Percentiles rank a stretch among this genome's conserved stretches.
Evolutionary conservation across 345 rosid genomes (phyloP).

Genomic region (Citrus mangshanensis): DNA sequence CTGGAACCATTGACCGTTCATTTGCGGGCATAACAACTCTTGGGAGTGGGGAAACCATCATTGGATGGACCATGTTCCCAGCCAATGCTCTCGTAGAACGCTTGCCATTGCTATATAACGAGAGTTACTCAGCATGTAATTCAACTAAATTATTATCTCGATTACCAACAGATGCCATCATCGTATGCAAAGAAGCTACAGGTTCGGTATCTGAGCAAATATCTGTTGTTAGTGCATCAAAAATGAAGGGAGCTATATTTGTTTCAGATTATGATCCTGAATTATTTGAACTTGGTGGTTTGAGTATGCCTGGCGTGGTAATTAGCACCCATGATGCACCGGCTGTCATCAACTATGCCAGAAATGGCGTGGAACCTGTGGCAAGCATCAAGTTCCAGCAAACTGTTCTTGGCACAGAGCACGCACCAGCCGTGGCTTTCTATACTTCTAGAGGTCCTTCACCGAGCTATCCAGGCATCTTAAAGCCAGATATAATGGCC

Average conservation of each 20-base stretch:
- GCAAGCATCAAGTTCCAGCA: conserved; percentile 36
- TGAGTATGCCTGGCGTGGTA: conserved; percentile 12
- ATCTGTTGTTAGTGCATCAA: conserved; percentile 1
- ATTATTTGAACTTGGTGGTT: not conserved
- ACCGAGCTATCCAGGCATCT: conserved; percentile 37
- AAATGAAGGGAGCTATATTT: conserved; percentile 32
- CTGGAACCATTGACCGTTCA: conserved; percentile 30
- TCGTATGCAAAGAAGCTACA: conserved; percentile 31
- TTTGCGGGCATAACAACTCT: conserved; percentile 31
- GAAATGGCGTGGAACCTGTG: not conserved
- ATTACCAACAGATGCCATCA: conserved; percentile 13
- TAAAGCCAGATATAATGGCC: conserved; percentile 59
- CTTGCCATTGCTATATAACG: conserved; percentile 27
- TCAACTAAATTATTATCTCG: conserved; percentile 17
- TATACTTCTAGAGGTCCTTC: conserved; percentile 61
- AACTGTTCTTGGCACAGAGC: conserved; percentile 32
- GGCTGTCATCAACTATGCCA: conserved; percentile 13
- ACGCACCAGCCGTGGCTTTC: conserved; percentile 33
- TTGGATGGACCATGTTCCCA: conserved; percentile 40
- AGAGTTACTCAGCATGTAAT: conserved; percentile 24
- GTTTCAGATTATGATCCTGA: conserved; percentile 20
- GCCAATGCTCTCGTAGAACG: conserved; percentile 24
- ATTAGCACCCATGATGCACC: conserved; percentile 16
- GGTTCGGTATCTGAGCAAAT: conserved; percentile 4
- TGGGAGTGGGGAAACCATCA: conserved; percentile 32